These are phyloP conservation scores for Alloascoidea africana DNA, from an alignment of 805 yeast species.

Conservation along the genomic window DNA sequence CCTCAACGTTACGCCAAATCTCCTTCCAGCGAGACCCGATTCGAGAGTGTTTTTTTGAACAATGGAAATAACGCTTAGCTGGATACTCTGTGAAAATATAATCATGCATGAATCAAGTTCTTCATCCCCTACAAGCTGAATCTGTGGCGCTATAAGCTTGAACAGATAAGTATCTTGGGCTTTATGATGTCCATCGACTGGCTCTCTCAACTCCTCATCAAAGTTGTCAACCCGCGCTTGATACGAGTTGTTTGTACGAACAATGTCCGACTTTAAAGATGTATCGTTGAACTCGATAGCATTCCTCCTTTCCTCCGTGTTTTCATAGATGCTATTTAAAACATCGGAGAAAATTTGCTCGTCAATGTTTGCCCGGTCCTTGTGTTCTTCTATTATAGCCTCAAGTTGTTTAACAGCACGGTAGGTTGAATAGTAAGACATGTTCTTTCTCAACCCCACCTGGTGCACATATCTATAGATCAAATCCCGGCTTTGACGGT, in stretches of 20 bases:
- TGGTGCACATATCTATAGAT: constrained; percentile 43
- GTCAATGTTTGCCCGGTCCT: constrained; percentile 4
- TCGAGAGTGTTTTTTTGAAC: constrained; percentile 28
- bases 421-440: constrained; percentile 26
- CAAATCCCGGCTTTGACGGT: constrained; percentile 47
- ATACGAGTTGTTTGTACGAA: constrained; percentile 9
- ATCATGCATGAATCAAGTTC: constrained; percentile 45
- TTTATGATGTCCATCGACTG: constrained; percentile 16
- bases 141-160: constrained; percentile 66
- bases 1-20: constrained; percentile 53
- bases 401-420: constrained; percentile 35
- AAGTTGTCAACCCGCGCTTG: constrained; percentile 27
- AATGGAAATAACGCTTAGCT: constrained; percentile 53
- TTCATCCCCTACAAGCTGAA: constrained; percentile 45
- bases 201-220: constrained; percentile 34
- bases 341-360: constrained; percentile 4
- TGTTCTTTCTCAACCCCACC: constrained; percentile 27
- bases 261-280: background rate
- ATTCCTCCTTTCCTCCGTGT: too few species aligned
- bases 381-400: constrained; percentile 27
- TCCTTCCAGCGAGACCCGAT: constrained; percentile 37
- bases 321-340: constrained; percentile 2
- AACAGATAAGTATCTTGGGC: constrained; percentile 44
- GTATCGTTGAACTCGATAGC: background rate
- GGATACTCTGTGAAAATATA: constrained; percentile 60